These are phyloP conservation scores for Parathielavia appendiculata DNA, from an alignment of 495 filamentous ascomycete genomes.

Conservation along the genomic window DNA sequence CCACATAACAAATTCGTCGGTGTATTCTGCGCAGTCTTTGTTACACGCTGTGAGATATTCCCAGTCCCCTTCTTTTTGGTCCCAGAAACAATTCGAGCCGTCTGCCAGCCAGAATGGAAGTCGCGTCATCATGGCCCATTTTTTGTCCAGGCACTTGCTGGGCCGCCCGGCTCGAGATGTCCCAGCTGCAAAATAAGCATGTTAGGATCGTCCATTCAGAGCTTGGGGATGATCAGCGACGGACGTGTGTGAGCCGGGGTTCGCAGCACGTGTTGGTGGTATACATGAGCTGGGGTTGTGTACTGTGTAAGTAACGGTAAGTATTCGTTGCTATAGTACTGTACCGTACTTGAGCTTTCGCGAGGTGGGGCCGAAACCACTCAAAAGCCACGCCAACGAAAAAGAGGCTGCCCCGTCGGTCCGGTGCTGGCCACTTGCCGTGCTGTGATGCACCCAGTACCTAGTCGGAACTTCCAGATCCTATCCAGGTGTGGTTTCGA, in stretches of 20 bases:
- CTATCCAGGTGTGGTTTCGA: background rate
- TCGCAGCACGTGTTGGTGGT: slow-evolving; percentile 4
- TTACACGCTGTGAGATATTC: background rate
- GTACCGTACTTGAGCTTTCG: too few relatives aligned
- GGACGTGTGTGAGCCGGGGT: background rate
- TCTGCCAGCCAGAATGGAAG: background rate
- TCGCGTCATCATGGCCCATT: too few relatives aligned
- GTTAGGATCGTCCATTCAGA: background rate
- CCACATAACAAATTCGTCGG: background rate
- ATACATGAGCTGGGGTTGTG: background rate
- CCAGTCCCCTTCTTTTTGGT: background rate
- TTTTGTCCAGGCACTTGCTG: background rate
- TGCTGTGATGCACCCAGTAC: background rate
- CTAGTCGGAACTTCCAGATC: background rate
- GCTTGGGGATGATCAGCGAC: background rate
- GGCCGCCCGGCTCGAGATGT: background rate
- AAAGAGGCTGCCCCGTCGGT: slow-evolving; percentile 11
- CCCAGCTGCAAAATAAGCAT: background rate
- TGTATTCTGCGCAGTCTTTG: background rate
- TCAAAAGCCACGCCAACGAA: background rate
- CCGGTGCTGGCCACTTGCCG: slow-evolving; percentile 1
- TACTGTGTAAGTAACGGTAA: too few relatives aligned
- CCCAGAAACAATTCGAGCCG: background rate
- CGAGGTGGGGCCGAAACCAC: background rate
- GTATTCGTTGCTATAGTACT: too few relatives aligned